Evolutionary conservation across 2,329 filamentous ascomycete species (phyloP).

Genomic region (Albophoma yamanashiensis): DNA sequence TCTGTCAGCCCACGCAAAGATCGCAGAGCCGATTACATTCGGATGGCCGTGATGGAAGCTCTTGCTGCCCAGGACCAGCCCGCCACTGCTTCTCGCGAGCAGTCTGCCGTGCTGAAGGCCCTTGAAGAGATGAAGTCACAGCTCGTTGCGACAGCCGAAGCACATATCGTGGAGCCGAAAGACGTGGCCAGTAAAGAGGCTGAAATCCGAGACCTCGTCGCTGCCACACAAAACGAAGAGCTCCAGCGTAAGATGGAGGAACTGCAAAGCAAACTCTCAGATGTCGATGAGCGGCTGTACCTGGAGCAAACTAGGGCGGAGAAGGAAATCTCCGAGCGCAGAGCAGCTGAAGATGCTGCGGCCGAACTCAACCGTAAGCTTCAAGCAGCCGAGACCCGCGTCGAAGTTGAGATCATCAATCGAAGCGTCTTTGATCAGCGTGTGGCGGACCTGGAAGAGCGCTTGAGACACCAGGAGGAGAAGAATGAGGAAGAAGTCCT

Average conservation of each 20-base stretch:
- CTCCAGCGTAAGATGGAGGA: constrained; percentile 43
- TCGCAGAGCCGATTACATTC: constrained; percentile 74
- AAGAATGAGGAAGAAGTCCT: constrained; percentile 54
- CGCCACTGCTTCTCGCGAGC: constrained; percentile 21
- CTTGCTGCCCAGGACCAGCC: constrained; percentile 45
- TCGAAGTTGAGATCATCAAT: constrained; percentile 52
- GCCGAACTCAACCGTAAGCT: constrained; percentile 44
- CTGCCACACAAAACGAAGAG: constrained; percentile 38
- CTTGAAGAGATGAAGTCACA: constrained; percentile 53
- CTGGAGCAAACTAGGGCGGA: constrained; percentile 37
- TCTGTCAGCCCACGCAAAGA: constrained; percentile 71
- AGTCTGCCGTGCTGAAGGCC: constrained; percentile 51
- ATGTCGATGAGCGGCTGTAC: constrained; percentile 47
- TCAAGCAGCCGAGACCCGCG: constrained; percentile 45
- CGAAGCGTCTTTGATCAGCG: constrained; percentile 48
- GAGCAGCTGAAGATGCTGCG: constrained; percentile 40
- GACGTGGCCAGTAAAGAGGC: constrained; percentile 38
- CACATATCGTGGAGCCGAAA: constrained; percentile 20
- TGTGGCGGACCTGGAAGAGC: constrained; percentile 58
- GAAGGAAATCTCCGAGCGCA: constrained; percentile 35
- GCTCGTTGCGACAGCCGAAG: constrained; percentile 10
- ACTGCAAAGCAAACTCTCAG: constrained; percentile 47
- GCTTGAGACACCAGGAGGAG: constrained; percentile 52
- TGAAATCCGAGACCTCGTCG: constrained; percentile 38
- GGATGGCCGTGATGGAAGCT: constrained; percentile 61